Evolutionary conservation across 352 stramenopile species (phyloP).

Genomic region (Aphanomyces euteiches): DNA sequence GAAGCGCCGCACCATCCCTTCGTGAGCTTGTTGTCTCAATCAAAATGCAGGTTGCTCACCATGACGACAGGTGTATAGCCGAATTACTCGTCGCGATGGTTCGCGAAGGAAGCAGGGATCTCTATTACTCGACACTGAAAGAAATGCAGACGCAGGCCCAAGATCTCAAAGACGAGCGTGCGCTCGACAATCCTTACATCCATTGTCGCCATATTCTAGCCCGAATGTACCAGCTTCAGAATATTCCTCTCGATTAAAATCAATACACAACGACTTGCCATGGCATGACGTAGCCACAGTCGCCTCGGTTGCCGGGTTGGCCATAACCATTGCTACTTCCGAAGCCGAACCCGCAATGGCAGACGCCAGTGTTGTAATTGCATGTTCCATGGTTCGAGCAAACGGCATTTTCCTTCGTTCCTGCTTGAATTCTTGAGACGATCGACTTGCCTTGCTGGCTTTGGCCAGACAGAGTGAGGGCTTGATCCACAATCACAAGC

Average conservation of each 20-base stretch:
- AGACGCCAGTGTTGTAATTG: constrained; percentile 54
- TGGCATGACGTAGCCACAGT: constrained; percentile 51
- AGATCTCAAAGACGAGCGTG: constrained; percentile 14
- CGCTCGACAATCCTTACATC: constrained; percentile 21
- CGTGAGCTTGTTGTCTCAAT: constrained; percentile 6
- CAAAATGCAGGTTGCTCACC: not conserved
- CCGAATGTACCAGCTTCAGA: constrained; percentile 9
- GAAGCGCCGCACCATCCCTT: not conserved
- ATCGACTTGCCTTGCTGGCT: constrained; percentile 45
- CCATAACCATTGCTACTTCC: constrained; percentile 61
- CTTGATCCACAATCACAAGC: constrained; percentile 42
- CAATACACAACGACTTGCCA: constrained; percentile 1
- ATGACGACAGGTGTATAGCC: not conserved
- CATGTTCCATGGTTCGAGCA: constrained; percentile 89
- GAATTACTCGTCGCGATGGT: constrained; percentile 22
- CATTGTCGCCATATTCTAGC: constrained; percentile 17
- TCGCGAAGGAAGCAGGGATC: constrained; percentile 1
- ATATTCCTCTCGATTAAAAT: constrained; percentile 15
- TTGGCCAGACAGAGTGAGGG: constrained; percentile 33
- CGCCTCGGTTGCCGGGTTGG: constrained; percentile 46
- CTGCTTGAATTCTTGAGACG: constrained; percentile 45
- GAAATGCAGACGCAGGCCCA: constrained; percentile 10
- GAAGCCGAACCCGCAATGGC: constrained; percentile 49
- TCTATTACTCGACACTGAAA: constrained; percentile 4
- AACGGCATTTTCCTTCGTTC: constrained; percentile 85